Base-by-base conservation (phyloP, 2,329 filamentous ascomycete genomes). In the Oidium heveae region DNA sequence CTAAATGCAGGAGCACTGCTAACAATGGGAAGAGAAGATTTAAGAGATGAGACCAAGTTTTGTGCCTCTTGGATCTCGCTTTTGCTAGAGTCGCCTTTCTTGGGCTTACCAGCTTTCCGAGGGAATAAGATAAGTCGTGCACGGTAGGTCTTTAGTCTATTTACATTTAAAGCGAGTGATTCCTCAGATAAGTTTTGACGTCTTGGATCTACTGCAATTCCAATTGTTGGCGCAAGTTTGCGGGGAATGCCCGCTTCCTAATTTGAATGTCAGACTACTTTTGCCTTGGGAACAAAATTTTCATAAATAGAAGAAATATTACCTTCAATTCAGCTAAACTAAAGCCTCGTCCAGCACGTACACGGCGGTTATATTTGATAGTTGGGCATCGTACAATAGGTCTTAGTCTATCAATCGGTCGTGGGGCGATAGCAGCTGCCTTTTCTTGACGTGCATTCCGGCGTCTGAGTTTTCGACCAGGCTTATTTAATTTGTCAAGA, bases 351-450 rank as follows among this genome's bases (percentile, higher is more conserved):
- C 91, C 91, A 69, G 86, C 80, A 71, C 91, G 84, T 69, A 93
- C 84, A 70, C 87, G 87, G 70, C 91, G 88, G 86, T 98, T 98
- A 80, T 98, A 94, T 80, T 93, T 94, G 77, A 95, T 74, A 67
- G 86, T 89, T 69, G 91, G 89, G 83, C 89, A 96, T 76, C 88
- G 85, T 66, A 98, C 89, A 72, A 96, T 75, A 64, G 91, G 91
- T 71, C 88, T 82, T 70, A 98, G 80, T 74, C 86, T 88, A 80
- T 98, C 91, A 72, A 95, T 85, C 65, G 91, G 91, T 67, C 91
- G 87, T 69, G 91, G 91, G 69, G 91, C 91, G 68, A 96, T 77
- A 68, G 86, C 83, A 66, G 87, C 88, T 68, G 89, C 89, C 84
- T 96, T 98, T 67, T 83, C 80, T 70, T 86, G 80, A 73, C 91